Evolutionary conservation across 352 stramenopile genomes (phyloP).

Genomic region (Phytophthora megakarya): DNA sequence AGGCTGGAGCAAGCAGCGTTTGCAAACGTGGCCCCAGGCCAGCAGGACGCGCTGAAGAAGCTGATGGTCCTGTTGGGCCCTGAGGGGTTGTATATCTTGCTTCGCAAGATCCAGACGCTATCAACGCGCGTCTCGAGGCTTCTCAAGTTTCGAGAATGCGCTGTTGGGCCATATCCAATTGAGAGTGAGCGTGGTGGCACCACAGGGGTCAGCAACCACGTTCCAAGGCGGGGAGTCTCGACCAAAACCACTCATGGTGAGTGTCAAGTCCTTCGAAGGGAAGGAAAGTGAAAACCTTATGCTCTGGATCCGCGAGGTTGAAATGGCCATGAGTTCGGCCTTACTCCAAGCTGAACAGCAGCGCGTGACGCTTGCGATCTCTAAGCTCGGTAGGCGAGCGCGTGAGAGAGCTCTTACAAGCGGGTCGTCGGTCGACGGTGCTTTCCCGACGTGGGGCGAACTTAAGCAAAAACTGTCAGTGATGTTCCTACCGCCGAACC

Average conservation of each 20-base stretch:
- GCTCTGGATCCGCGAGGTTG: constrained; percentile 10
- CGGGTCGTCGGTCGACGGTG: not conserved
- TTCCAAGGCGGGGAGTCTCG: not conserved
- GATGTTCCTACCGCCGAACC: constrained; percentile 8
- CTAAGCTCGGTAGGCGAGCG: constrained; percentile 22
- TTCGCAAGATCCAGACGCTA: not conserved
- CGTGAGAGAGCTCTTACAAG: constrained; percentile 20
- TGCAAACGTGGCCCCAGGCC: too few species aligned
- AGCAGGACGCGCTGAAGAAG: too few species aligned
- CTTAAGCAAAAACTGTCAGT: constrained; percentile 10
- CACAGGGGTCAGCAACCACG: not conserved
- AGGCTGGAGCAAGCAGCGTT: too few species aligned
- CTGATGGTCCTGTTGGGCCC: too few species aligned
- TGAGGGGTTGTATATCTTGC: not conserved
- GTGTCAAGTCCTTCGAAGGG: constrained; percentile 5
- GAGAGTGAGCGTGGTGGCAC: not conserved
- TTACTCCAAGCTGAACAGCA: constrained; percentile 17
- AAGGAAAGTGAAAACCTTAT: constrained; percentile 17
- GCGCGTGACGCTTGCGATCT: constrained; percentile 22
- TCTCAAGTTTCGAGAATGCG: constrained; percentile 7
- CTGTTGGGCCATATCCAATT: constrained; percentile 4
- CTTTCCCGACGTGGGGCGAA: constrained; percentile 12
- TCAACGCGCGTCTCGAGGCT: constrained; percentile 9
- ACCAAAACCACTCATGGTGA: constrained; percentile 4
- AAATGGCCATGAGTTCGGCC: not conserved